Evolutionary conservation across 1,139 yeast species (phyloP).

Genomic region (Geotrichum bryndzae): DNA sequence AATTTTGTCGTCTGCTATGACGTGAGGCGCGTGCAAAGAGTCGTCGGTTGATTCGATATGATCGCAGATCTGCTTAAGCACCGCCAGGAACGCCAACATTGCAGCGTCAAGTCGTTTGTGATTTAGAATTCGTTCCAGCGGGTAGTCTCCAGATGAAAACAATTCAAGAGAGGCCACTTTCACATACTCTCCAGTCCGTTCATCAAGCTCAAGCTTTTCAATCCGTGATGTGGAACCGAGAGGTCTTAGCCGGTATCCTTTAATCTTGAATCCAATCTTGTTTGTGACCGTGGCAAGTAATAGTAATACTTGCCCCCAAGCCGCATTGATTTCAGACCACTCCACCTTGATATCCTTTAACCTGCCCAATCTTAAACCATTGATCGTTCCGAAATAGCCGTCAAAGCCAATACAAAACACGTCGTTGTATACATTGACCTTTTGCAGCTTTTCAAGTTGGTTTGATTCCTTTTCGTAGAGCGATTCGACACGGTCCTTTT

Average conservation of each 20-base stretch:
- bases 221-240: constrained; percentile 81
- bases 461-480: constrained; percentile 55
- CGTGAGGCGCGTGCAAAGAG: constrained; percentile 68
- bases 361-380: constrained; percentile 73
- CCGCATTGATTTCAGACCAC: constrained; percentile 91
- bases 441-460: constrained; percentile 63
- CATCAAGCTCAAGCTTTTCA: constrained; percentile 48
- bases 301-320: constrained; percentile 77
- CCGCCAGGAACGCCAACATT: constrained; percentile 66
- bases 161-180: constrained; percentile 42
- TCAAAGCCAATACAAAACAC: constrained; percentile 78
- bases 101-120: constrained; percentile 69
- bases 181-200: constrained; percentile 33
- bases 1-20: constrained; percentile 56
- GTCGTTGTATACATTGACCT: constrained; percentile 72
- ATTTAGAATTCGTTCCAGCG: constrained; percentile 61
- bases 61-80: constrained; percentile 52
- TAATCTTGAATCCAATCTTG: constrained; percentile 50
- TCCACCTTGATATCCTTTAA: constrained; percentile 52
- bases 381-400: constrained; percentile 81
- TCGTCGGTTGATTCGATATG: constrained; percentile 46
- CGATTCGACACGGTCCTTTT: constrained; percentile 55
- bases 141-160: constrained; percentile 59
- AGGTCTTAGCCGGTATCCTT: constrained; percentile 64
- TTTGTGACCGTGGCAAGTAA: constrained; percentile 60